Evolutionary conservation across 441 rosid species (phyloP).

Genomic region (Populus hybrid): DNA sequence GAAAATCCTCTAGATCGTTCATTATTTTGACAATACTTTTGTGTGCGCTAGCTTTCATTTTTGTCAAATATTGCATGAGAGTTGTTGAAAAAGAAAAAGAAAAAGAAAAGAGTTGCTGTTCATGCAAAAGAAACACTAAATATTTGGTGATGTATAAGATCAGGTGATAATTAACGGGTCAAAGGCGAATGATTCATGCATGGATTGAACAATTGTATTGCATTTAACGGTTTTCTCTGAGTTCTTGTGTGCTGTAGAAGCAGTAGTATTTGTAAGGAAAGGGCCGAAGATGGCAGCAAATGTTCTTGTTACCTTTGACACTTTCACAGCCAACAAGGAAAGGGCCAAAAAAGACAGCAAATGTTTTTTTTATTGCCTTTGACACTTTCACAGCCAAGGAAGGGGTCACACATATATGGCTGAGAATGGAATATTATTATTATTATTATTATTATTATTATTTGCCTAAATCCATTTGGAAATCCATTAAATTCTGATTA

Average conservation of each 20-base stretch:
- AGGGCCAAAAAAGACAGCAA: no score
- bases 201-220: background rate
- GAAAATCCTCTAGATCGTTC: constrained; percentile 25
- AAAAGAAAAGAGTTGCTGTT: background rate
- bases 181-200: background rate
- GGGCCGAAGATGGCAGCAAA: background rate
- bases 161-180: constrained; percentile 11
- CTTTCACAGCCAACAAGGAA: constrained; percentile 23
- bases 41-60: no score
- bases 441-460: background rate
- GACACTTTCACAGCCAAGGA: no score
- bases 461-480: no score
- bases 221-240: background rate
- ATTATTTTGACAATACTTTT: constrained; percentile 7
- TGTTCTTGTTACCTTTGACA: constrained; percentile 10
- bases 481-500: no score
- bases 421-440: background rate
- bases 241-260: background rate
- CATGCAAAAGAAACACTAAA: constrained; percentile 4
- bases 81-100: background rate
- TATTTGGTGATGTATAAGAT: background rate
- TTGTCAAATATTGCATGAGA: constrained; percentile 6
- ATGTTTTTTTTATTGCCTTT: no score
- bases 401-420: background rate
- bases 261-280: background rate